Evolutionary conservation across 345 rosid species (phyloP), one percentile per base, ranked within the genome.

Genomic region (Aurinia saxatilis): DNA sequence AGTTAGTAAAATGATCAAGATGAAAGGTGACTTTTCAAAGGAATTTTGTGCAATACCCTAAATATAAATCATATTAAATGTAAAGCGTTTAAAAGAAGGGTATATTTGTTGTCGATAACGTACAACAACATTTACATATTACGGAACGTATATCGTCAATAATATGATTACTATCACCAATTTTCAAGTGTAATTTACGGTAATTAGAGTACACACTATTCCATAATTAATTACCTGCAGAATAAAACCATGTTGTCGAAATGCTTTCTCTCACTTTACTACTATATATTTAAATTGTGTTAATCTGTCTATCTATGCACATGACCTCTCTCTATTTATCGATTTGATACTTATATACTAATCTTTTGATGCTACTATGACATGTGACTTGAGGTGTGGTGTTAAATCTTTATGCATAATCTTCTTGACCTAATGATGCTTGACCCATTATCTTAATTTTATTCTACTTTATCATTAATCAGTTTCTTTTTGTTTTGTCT

Each of bases 331-430:
- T 35, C 30, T 21, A 8, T 51, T 11, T 37, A 41, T 60, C 18
- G 15, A 42, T 17, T 21, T 21, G 38, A 44, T 60, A 35, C 7
- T 30, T 70, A 63, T 63, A 18, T 63, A 48, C 56, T 63, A 48
- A 63, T 55, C 5, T 39, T 47, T 55, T 38, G 65, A 63, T 63
- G 52, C 50, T 39, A 12, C 59, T 39, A 38, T 56, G 75, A 45
- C 75, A 71, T 71, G 75, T 71, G 75, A 63, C 70, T 63, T 63
- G 68, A 38, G 68, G 54, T 71, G 69, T 62, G 75, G 65, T 71
- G 70, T 63, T 55, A 46, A 29, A 48, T 55, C 45, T 70, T 55
- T 54, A 30, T 55, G 31, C 8, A 63, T 63, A 47, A 55, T 70
- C 23, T 60, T 52, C 55, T 62, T 62, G 45, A 70, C 68, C 74